A percentile compares a stretch with the other conserved stretches of the same genome.
phyloP scores from a whole-genome alignment of 2,329 filamentous ascomycete genomes.

The Escovopsis sp. region DNA sequence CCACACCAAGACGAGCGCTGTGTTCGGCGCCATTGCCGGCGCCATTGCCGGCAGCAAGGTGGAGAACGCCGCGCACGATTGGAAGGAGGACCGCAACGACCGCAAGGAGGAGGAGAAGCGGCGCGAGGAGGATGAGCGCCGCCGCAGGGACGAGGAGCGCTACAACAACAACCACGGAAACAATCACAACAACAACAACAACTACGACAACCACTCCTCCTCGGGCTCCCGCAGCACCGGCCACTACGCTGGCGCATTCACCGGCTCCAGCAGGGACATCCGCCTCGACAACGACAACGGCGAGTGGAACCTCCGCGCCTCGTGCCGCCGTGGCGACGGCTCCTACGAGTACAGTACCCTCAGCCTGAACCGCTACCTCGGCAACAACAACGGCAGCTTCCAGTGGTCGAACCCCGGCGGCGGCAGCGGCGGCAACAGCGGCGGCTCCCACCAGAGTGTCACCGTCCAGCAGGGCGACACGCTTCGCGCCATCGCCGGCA shows the following conservation, averaged over 20 bases:
- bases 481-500: conserved; percentile 21
- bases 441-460: conserved; percentile 11
- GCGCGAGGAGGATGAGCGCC: conserved; percentile 8
- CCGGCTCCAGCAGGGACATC: conserved; percentile 19
- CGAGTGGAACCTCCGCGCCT: conserved; percentile 19
- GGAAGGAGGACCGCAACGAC: conserved; percentile 24
- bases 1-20: conserved; percentile 17
- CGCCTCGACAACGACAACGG: conserved; percentile 16
- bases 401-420: conserved; percentile 15
- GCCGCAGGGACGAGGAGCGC: conserved; percentile 4
- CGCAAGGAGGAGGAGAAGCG: conserved; percentile 19
- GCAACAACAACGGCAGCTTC: conserved; percentile 23
- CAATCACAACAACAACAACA: conserved; percentile 7
- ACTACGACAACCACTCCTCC: conserved; percentile 5
- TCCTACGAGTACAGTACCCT: conserved; percentile 18
- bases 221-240: conserved; percentile 7
- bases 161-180: conserved; percentile 4
- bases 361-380: conserved; percentile 19
- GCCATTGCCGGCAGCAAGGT: conserved; percentile 27
- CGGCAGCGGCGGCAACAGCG: conserved; percentile 4
- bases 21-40: conserved; percentile 25
- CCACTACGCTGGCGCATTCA: conserved; percentile 19
- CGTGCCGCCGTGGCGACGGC: conserved; percentile 18
- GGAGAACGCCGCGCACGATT: conserved; percentile 23
- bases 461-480: conserved; percentile 27